phyloP scores from a whole-genome alignment of 169 alveolate species.

The Plasmodium adleri region DNA sequence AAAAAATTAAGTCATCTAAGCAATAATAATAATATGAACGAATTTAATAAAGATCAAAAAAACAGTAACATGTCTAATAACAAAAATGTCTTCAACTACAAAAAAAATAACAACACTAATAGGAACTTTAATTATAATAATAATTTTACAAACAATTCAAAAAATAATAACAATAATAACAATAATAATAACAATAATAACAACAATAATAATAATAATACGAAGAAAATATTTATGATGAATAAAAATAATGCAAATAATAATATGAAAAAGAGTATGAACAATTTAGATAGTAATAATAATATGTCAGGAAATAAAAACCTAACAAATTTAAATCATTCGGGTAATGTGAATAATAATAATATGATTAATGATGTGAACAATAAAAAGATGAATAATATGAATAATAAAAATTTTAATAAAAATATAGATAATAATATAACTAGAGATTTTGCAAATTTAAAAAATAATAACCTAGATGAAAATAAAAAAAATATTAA shows the following conservation, averaged over 20 bases:
- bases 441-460: neutral
- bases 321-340: neutral
- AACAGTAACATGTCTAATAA: neutral
- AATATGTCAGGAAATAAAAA: neutral
- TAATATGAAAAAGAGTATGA: slow-evolving; percentile 33
- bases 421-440: slow-evolving; percentile 20
- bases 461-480: slow-evolving; percentile 6
- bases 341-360: neutral
- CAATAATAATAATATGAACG: neutral
- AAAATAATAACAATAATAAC: neutral
- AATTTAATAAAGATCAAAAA: slow-evolving; percentile 7
- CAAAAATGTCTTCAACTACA: slow-evolving; percentile 36
- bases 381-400: slow-evolving; percentile 2
- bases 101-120: slow-evolving; percentile 16
- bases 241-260: slow-evolving; percentile 40
- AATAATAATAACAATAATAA: neutral
- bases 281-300: slow-evolving; percentile 27
- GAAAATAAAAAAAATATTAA: slow-evolving; percentile 30
- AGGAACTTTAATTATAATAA: slow-evolving; percentile 39
- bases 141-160: neutral
- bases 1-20: slow-evolving; percentile 1
- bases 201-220: slow-evolving; percentile 6
- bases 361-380: neutral
- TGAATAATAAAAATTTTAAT: slow-evolving; percentile 4
- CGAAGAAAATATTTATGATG: slow-evolving; percentile 47